Evolutionary conservation across 139 green algal genomes (phyloP).

Genomic region (Parachlorella kessleri): DNA sequence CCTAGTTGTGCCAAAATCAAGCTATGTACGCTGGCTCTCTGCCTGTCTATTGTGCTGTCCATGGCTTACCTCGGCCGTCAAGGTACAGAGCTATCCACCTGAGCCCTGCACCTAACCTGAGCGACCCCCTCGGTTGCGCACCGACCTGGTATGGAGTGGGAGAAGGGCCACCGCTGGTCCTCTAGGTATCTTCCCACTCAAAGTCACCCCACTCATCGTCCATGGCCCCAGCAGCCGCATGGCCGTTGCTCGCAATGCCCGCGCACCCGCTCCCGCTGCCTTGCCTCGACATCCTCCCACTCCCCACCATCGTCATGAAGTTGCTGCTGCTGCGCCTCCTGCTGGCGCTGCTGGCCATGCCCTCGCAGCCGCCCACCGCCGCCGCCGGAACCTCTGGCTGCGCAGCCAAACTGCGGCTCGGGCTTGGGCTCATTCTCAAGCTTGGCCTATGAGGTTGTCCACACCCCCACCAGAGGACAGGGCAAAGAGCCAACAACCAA

Average conservation of each 20-base stretch:
- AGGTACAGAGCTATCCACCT: no score
- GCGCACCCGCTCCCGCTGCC: neutral
- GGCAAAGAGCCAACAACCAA: no score
- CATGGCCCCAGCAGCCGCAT: neutral
- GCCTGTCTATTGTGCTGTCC: no score
- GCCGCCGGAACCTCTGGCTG: neutral
- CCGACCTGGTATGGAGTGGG: no score
- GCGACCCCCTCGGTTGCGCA: no score
- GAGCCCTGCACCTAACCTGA: no score
- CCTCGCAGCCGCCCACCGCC: neutral
- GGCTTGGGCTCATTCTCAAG: neutral
- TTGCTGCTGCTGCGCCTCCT: no score
- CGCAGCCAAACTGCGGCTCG: neutral
- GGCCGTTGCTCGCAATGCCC: neutral
- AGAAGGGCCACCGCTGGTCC: no score
- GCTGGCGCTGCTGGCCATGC: neutral
- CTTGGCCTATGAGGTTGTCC: conserved; percentile 1
- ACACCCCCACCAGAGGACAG: no score
- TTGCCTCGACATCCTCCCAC: conserved; percentile 1
- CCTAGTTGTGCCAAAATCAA: no score
- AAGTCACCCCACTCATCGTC: conserved; percentile 28
- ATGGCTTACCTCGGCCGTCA: no score
- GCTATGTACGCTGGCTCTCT: no score
- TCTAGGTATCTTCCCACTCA: conserved; percentile 28
- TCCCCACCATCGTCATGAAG: neutral